phyloP scores from a whole-genome alignment of 2,329 filamentous ascomycete genomes.

The Knufia fluminis region DNA sequence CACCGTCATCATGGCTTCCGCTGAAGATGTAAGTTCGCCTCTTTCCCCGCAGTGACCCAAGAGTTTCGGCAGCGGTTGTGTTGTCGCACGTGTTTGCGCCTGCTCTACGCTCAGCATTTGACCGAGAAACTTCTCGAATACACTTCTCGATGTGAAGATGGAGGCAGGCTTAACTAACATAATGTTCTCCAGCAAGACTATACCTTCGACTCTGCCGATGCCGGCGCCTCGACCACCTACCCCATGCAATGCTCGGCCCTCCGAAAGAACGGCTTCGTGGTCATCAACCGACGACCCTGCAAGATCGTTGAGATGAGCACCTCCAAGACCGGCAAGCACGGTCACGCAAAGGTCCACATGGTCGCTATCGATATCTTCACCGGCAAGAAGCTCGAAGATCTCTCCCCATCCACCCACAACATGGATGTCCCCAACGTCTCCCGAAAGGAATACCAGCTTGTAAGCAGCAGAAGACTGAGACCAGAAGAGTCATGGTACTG shows the following conservation, averaged over 20 bases:
- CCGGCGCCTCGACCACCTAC: constrained; percentile 87
- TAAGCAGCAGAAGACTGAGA: constrained; percentile 45
- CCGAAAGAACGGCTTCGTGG: constrained; percentile 97
- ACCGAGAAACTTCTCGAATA: neutral
- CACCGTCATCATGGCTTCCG: constrained; percentile 7
- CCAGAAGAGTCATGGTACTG: neutral
- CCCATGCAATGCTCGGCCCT: constrained; percentile 99
- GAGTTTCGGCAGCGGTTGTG: neutral
- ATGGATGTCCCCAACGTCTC: constrained; percentile 85
- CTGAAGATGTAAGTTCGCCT: constrained; percentile 5
- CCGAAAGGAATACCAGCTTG: constrained; percentile 87
- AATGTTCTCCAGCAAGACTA: constrained; percentile 50
- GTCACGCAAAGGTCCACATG: constrained; percentile 99
- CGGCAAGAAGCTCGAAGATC: constrained; percentile 98
- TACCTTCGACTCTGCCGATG: constrained; percentile 88
- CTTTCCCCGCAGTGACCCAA: neutral
- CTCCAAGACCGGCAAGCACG: constrained; percentile 99
- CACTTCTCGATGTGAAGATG: neutral
- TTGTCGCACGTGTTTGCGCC: neutral
- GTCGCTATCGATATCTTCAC: constrained; percentile 99
- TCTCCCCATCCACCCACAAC: constrained; percentile 88
- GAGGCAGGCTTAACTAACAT: constrained; percentile 3
- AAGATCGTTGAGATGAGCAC: constrained; percentile 99
- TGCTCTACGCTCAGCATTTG: neutral
- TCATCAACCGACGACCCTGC: constrained; percentile 97